phyloP scores from a whole-genome alignment of 768 basidiomycete genomes.

The Gymnopilus junonius region DNA sequence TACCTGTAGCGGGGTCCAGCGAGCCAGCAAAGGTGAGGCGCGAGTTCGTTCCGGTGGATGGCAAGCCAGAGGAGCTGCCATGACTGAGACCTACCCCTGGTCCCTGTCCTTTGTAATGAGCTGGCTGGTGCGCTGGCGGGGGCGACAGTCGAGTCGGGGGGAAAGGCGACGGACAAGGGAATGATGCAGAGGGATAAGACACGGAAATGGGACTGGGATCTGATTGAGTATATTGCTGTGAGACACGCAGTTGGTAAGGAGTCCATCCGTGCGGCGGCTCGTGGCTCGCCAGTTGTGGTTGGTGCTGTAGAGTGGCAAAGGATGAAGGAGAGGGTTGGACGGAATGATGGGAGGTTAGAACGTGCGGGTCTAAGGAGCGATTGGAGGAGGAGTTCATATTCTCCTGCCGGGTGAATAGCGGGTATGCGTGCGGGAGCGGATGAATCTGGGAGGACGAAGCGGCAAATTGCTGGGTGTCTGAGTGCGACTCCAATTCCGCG shows the following conservation, averaged over 20 bases:
- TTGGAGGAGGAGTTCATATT: constrained; percentile 22
- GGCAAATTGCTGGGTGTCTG: constrained; percentile 21
- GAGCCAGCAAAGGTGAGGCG: constrained; percentile 55
- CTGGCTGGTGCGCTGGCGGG: constrained; percentile 23
- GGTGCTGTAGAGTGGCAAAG: constrained; percentile 16
- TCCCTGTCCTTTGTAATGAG: constrained; percentile 18
- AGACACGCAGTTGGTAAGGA: constrained; percentile 24
- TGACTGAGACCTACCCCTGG: constrained; percentile 8
- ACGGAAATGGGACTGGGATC: constrained; percentile 7
- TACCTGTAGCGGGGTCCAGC: constrained; percentile 65
- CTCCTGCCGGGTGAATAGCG: constrained; percentile 30
- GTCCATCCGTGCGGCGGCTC: constrained; percentile 29
- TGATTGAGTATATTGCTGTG: constrained; percentile 21
- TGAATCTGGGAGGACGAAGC: constrained; percentile 27
- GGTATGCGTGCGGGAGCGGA: constrained; percentile 25
- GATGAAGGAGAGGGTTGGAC: constrained; percentile 22
- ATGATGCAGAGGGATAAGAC: constrained; percentile 22
- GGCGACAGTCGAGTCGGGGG: constrained; percentile 33
- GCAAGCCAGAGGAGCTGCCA: background rate
- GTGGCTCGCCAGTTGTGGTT: constrained; percentile 11
- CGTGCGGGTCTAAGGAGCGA: constrained; percentile 29
- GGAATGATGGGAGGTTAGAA: constrained; percentile 23
- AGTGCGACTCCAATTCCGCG: constrained; percentile 26
- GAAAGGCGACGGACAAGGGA: constrained; percentile 33
- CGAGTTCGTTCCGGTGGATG: constrained; percentile 5